Conservation (phyloP, 257 asterid species). For the Mentha longifolia region DNA sequence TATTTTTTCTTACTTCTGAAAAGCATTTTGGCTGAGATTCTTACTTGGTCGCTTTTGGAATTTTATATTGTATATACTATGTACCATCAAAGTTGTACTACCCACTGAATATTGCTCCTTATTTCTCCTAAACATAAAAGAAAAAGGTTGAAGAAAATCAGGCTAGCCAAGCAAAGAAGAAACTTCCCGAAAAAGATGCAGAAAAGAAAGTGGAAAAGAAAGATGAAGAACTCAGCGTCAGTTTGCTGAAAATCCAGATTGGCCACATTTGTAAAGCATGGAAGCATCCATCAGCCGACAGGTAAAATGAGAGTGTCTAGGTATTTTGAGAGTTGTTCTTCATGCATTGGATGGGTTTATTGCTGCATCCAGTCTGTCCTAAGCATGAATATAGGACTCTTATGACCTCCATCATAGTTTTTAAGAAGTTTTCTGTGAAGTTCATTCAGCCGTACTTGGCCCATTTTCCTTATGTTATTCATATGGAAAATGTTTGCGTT, state of each 20-base stretch:
- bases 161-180: constrained; percentile 61
- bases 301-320: constrained; percentile 45
- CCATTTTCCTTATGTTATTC: background rate
- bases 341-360: background rate
- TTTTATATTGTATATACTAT: constrained; percentile 1
- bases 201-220: constrained; percentile 70
- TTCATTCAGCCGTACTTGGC: background rate
- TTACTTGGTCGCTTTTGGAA: background rate
- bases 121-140: constrained; percentile 38
- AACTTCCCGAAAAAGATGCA: constrained; percentile 53
- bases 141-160: constrained; percentile 60
- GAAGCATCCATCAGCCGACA: constrained; percentile 97
- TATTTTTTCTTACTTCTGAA: background rate
- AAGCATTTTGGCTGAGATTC: background rate
- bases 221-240: constrained; percentile 66
- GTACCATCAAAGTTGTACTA: constrained; percentile 1
- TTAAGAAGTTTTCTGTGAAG: background rate
- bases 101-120: constrained; percentile 23
- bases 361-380: constrained; percentile 14
- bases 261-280: constrained; percentile 84
- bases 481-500: background rate
- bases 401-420: background rate
- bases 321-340: background rate
- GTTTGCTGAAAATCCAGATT: constrained; percentile 90
- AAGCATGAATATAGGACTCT: constrained; percentile 4